These are phyloP conservation scores for Ophiostoma sp. DNA, from an alignment of 2,329 filamentous ascomycete species.

Conservation along the genomic window DNA sequence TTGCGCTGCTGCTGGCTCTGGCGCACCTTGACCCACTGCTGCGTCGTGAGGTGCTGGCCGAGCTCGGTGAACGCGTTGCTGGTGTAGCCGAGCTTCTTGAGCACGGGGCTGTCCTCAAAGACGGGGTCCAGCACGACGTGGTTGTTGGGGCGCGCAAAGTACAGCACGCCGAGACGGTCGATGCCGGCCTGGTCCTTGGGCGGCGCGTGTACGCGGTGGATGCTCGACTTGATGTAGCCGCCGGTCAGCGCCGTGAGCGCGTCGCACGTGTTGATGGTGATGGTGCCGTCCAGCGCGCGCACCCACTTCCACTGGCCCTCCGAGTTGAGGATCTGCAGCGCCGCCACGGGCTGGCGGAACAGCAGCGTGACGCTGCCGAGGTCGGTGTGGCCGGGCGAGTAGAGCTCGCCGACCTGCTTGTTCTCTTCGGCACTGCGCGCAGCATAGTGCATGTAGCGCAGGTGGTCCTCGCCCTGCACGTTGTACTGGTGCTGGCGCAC, in stretches of 20 bases:
- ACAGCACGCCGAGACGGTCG: conserved; percentile 46
- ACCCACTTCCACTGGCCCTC: conserved; percentile 43
- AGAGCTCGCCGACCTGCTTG: conserved; percentile 31
- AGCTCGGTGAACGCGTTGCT: conserved; percentile 36
- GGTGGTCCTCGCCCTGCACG: conserved; percentile 48
- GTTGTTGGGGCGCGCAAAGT: conserved; percentile 44
- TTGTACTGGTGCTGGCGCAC: conserved; percentile 52
- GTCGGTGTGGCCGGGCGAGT: conserved; percentile 44
- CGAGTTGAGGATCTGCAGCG: conserved; percentile 43
- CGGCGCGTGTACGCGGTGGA: conserved; percentile 35
- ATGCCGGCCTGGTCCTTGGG: conserved; percentile 42
- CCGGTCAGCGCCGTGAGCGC: conserved; percentile 42
- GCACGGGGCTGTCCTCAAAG: conserved; percentile 32
- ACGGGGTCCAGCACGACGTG: conserved; percentile 36
- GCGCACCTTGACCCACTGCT: conserved; percentile 25
- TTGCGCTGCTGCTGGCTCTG: conserved; percentile 40
- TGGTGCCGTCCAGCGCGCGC: conserved; percentile 39
- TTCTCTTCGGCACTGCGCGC: conserved; percentile 35
- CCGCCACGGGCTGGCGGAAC: conserved; percentile 50
- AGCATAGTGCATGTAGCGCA: conserved; percentile 55
- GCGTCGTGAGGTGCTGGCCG: conserved; percentile 23
- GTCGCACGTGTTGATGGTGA: conserved; percentile 45
- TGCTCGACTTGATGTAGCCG: conserved; percentile 36
- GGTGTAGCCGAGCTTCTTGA: conserved; percentile 33
- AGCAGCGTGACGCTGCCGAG: conserved; percentile 48